Evolutionary conservation across 2,329 filamentous ascomycete species (phyloP), one percentile per base, ranked within the genome.

Genomic region (Aspergillus sp.): DNA sequence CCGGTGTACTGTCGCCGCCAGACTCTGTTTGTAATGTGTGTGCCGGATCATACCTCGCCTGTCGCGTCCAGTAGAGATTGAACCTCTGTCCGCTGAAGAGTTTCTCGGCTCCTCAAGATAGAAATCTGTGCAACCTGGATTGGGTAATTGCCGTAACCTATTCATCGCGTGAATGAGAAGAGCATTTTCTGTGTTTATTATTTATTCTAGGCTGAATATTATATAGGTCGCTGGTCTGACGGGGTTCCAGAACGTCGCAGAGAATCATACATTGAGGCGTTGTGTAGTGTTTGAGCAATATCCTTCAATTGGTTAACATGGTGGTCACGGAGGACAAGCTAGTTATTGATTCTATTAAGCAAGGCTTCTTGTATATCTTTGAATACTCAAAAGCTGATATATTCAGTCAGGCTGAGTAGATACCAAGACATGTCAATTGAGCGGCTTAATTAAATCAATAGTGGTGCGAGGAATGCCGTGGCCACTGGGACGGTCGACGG

Each of bases 151-250:
- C 63, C 87, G 82, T 9, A 96, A 79, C 73, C 93, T 90, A 64
- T 89, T 85, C 49, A 95, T 81, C 0, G 90, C 91, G 65, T 83
- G 81, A 72, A 96, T 95, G 79, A 95, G 96, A 58, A 93, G 85
- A 76, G 96, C 96, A 76, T 96, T 96, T 62, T 91, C 90, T 50
- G 87, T 89, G 76, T 96, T 96, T 76, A 96, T 95, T 44, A 91
- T 95, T 75, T 96, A 91, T 6, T 91, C 87, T 3, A 89, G 87
- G 61, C 91, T 91, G 69, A 93, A 96, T 66, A 96, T 91, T 72
- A 81, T 85, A 76, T 96, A 90, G 3, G 91, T 90, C 19, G 93
- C 91, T 12, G 91, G 91, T 40, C 91, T 84, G 41, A 91, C 87
- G 27, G 96, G 82, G 61, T n/a, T 9, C 14, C 2, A 35, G 35